phyloP scores from a whole-genome alignment of 2,329 filamentous ascomycete species.

The Pseudocercospora ulei region DNA sequence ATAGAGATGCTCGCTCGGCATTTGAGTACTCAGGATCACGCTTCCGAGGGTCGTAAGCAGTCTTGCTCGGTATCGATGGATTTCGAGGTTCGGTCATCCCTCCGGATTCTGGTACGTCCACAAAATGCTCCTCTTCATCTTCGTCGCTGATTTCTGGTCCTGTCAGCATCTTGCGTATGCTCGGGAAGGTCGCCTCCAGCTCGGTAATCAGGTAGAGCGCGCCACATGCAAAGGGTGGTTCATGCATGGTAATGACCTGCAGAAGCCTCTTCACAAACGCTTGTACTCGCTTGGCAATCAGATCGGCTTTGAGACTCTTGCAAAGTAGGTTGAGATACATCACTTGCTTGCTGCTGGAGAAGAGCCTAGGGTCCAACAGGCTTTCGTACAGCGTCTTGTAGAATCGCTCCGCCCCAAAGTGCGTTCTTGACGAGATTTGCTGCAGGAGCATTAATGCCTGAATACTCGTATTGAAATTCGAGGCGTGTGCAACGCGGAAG shows the following conservation, averaged over 20 bases:
- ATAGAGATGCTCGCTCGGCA: slow-evolving; percentile 84
- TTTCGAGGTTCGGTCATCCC: slow-evolving; percentile 33
- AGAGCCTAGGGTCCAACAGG: slow-evolving; percentile 75
- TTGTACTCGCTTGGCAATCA: slow-evolving; percentile 85
- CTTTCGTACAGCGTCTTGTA: slow-evolving; percentile 95
- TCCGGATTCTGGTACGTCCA: slow-evolving; percentile 52
- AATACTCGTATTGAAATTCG: slow-evolving; percentile 97
- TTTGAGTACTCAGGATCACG: slow-evolving; percentile 84
- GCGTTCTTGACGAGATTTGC: slow-evolving; percentile 72
- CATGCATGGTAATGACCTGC: slow-evolving; percentile 77
- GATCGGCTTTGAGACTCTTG: slow-evolving; percentile 75
- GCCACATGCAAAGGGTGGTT: slow-evolving; percentile 84
- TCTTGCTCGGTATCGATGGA: slow-evolving; percentile 26
- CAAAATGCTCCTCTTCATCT: slow-evolving; percentile 60
- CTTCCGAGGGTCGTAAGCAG: slow-evolving; percentile 74
- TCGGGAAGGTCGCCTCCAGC: slow-evolving; percentile 67
- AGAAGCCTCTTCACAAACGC: slow-evolving; percentile 91
- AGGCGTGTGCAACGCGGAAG: slow-evolving; percentile 91
- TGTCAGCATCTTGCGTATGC: slow-evolving; percentile 65
- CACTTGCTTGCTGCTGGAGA: slow-evolving; percentile 86
- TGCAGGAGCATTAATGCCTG: slow-evolving; percentile 93
- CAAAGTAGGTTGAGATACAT: slow-evolving; percentile 90
- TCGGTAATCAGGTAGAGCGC: slow-evolving; percentile 83
- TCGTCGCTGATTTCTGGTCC: slow-evolving; percentile 70
- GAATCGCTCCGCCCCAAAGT: slow-evolving; percentile 77